Evolutionary conservation across 805 yeast genomes (phyloP).

Genomic region (Groenewaldozyma salmanticensis): DNA sequence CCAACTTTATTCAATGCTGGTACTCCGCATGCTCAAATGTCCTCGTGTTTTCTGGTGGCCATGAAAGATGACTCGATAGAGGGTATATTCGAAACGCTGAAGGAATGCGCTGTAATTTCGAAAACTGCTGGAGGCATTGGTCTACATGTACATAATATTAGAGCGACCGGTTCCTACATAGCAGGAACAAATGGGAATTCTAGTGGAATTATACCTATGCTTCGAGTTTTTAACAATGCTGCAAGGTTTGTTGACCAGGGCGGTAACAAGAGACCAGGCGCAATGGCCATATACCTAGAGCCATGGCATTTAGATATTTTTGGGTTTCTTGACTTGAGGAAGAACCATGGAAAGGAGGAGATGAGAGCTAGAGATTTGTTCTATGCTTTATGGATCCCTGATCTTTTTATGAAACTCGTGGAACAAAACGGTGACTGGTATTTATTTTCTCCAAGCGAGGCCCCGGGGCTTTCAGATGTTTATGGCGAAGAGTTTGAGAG

Average conservation of each 20-base stretch:
- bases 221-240: constrained; percentile 88
- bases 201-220: constrained; percentile 91
- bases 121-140: constrained; percentile 97
- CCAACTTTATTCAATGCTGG: constrained; percentile 95
- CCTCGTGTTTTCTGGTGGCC: constrained; percentile 86
- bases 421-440: constrained; percentile 76
- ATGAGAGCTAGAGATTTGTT: constrained; percentile 86
- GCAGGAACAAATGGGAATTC: constrained; percentile 91
- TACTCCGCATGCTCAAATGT: constrained; percentile 71
- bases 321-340: constrained; percentile 76
- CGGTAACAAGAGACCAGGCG: constrained; percentile 97
- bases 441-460: constrained; percentile 78
- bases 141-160: constrained; percentile 74
- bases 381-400: constrained; percentile 92
- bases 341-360: constrained; percentile 94
- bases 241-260: constrained; percentile 98
- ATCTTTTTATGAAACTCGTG: constrained; percentile 86
- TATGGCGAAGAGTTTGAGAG: constrained; percentile 77
- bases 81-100: constrained; percentile 84
- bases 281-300: constrained; percentile 85
- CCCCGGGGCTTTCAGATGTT: constrained; percentile 74
- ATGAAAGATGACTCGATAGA: constrained; percentile 94
- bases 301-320: constrained; percentile 96
- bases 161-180: constrained; percentile 79
- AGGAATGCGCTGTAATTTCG: constrained; percentile 81